Evolutionary conservation across 768 basidiomycete species (phyloP).

Genomic region (Chiua virens): DNA sequence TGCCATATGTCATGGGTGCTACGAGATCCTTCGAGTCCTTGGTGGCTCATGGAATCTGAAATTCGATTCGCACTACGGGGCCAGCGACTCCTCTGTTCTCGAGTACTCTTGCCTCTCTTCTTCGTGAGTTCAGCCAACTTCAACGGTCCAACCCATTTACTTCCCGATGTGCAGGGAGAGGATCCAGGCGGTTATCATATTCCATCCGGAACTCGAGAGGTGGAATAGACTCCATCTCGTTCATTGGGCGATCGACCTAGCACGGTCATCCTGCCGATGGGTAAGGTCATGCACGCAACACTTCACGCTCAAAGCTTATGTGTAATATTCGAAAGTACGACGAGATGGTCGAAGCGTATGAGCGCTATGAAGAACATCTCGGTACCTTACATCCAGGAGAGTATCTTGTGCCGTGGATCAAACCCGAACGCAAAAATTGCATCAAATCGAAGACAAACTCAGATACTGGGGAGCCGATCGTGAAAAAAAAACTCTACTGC

Average conservation of each 20-base stretch:
- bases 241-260: slow-evolving; percentile 11
- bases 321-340: slow-evolving; percentile 5
- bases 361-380: slow-evolving; percentile 18
- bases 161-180: neutral
- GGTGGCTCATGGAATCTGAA: too few species aligned
- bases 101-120: too few species aligned
- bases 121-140: neutral
- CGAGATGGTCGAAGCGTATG: slow-evolving; percentile 2
- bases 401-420: slow-evolving; percentile 7
- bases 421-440: neutral
- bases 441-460: neutral
- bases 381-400: slow-evolving; percentile 3
- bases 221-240: slow-evolving; percentile 16
- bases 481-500: neutral
- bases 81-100: too few species aligned
- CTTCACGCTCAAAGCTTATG: neutral
- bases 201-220: slow-evolving; percentile 3
- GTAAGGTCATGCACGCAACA: slow-evolving; percentile 4
- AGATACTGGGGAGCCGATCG: slow-evolving; percentile 11
- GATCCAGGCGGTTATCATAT: slow-evolving; percentile 20
- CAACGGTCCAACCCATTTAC: neutral
- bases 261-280: neutral
- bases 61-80: too few species aligned
- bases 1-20: too few species aligned
- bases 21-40: too few species aligned